These are phyloP conservation scores for Septoria linicola DNA, from an alignment of 2,329 filamentous ascomycete species.

Conservation along the genomic window DNA sequence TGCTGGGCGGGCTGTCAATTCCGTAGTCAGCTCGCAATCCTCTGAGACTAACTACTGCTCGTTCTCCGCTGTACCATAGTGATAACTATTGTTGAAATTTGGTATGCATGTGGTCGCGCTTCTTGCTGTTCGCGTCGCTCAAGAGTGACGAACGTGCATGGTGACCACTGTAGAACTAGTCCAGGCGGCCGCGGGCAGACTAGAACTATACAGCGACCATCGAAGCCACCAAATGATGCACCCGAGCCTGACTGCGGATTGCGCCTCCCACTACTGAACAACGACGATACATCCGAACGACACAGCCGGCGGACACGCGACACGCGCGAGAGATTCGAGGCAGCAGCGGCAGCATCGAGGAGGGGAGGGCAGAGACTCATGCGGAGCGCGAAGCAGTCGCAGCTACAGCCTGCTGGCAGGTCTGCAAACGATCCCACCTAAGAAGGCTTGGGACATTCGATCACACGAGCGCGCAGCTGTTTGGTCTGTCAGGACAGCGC, in stretches of 20 bases:
- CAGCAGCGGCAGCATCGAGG: background rate
- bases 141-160: too few species aligned
- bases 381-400: slow-evolving; percentile 12
- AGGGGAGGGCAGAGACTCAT: slow-evolving; percentile 1
- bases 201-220: too few species aligned
- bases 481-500: background rate
- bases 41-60: too few species aligned
- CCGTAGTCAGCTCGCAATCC: too few species aligned
- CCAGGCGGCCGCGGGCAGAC: too few species aligned
- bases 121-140: too few species aligned
- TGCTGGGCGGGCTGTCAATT: too few species aligned
- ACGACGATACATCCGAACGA: background rate
- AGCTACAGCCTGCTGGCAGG: slow-evolving; percentile 23
- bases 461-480: slow-evolving; percentile 11
- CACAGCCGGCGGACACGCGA: background rate
- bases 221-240: background rate
- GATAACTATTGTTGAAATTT: too few species aligned
- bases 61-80: too few species aligned
- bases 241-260: background rate
- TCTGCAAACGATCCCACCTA: slow-evolving; percentile 19
- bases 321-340: background rate
- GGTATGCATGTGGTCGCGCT: too few species aligned
- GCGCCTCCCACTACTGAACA: background rate
- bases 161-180: too few species aligned
- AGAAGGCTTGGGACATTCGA: background rate